Base-by-base conservation (phyloP, 2,329 filamentous ascomycete genomes). In the Alternaria sp. region DNA sequence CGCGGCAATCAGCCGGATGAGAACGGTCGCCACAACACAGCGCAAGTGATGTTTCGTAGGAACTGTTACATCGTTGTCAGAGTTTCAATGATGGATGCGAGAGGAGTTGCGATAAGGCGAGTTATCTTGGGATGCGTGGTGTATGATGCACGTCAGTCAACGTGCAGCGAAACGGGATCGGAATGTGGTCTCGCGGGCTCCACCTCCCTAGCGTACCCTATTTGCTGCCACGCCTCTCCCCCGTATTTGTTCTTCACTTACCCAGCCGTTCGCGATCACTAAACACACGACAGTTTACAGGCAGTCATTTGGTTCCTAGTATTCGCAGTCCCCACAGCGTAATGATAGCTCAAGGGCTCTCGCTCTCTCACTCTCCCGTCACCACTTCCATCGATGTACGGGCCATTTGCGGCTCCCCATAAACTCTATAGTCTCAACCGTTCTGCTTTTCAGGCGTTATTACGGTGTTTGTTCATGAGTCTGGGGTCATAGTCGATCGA, bases 111-210 rank as follows among this genome's bases (percentile, higher is more conserved):
- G 45, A 50, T n/a, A 29, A 50, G 54, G 21, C 17, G 26, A 46
- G 44, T 28, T 41, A 33, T 54, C 44, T 42, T 39, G 44, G 42
- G 37, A 49, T 44, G 51, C 37, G 48, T 57, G 24, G 17, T 51
- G 29, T 36, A 51, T 45, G 17, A 46, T 56, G 56, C 52, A 59
- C 56, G 56, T 59, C 52, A 56, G 33, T 51, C 45, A 40, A 59
- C 51, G 45, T 59, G 56, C 52, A 56, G 40, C 44, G 37, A 55
- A 56, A 51, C 45, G 52, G 52, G 28, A 17, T 45, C 45, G 33
- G 45, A 23, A 56, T 56, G 24, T 24, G 46, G 52, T 46, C 28
- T 56, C 56, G 56, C 52, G 46, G 11, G 52, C 46, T 51, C 52
- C 52, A 56, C 52, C 34, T 33, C 13, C 42, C 46, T 58, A 31